Conservation (phyloP, 805 yeast species). For the Zygotorulaspora chibaensis region DNA sequence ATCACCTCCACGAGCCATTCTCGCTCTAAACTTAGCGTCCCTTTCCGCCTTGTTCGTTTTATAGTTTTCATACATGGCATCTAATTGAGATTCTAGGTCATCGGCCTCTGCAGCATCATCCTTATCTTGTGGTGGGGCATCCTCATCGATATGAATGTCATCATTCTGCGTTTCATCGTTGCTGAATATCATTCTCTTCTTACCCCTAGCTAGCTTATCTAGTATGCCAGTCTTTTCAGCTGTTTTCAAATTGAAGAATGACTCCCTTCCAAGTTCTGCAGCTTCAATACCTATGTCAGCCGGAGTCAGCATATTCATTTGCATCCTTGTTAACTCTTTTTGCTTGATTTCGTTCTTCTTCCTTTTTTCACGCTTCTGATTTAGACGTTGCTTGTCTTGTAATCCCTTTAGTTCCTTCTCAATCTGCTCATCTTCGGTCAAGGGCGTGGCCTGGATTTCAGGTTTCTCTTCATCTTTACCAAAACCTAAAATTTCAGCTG, state of each 20-base stretch:
- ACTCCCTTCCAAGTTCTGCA: conserved; percentile 69
- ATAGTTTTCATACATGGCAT: conserved; percentile 71
- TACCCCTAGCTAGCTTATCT: conserved; percentile 70
- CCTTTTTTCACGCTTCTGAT: conserved; percentile 76
- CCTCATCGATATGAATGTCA: conserved; percentile 54
- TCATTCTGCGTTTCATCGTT: conserved; percentile 50
- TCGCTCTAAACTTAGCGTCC: conserved; percentile 66
- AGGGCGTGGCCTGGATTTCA: conserved; percentile 59
- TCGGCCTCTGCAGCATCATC: conserved; percentile 49
- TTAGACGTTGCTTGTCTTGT: conserved; percentile 63
- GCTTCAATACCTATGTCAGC: conserved; percentile 92
- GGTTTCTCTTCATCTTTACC: conserved; percentile 48
- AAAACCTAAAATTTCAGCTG: conserved; percentile 71
- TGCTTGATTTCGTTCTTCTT: conserved; percentile 77
- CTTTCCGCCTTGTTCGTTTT: conserved; percentile 64
- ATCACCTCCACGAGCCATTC: conserved; percentile 67
- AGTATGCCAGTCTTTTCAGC: conserved; percentile 86
- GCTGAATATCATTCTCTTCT: conserved; percentile 55
- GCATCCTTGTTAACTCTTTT: conserved; percentile 85
- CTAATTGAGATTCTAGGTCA: conserved; percentile 74
- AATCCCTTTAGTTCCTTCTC: conserved; percentile 78
- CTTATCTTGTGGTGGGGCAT: conserved; percentile 32
- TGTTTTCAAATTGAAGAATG: conserved; percentile 74
- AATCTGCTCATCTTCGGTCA: conserved; percentile 85
- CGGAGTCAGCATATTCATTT: conserved; percentile 93